Conservation (phyloP, 2,329 filamentous ascomycete genomes). For the Hypoxylon sp. region DNA sequence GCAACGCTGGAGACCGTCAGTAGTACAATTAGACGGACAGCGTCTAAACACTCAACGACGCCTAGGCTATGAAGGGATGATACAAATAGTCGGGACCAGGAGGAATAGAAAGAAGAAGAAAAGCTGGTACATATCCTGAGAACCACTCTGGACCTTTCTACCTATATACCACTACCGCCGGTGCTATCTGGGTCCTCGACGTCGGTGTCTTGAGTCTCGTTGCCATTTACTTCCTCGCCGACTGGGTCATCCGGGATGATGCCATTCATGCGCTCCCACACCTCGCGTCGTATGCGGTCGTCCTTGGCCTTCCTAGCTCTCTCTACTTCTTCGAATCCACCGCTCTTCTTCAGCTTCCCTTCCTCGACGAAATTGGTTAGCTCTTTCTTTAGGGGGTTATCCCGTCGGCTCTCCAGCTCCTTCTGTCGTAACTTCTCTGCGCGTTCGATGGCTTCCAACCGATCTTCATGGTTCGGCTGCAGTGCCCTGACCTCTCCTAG, state of each 20-base stretch:
- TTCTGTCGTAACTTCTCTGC: constrained; percentile 91
- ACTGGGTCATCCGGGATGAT: constrained; percentile 58
- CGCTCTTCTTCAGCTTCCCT: constrained; percentile 94
- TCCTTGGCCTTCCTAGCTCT: constrained; percentile 85
- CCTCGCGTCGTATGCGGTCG: constrained; percentile 84
- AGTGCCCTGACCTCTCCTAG: constrained; percentile 93
- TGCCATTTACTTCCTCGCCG: constrained; percentile 52
- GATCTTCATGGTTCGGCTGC: constrained; percentile 92
- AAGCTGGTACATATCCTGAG: constrained; percentile 18
- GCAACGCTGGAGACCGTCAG: constrained; percentile 20
- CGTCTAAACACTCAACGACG: constrained; percentile 6
- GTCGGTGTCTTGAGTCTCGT: constrained; percentile 10
- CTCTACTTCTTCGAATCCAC: constrained; percentile 94
- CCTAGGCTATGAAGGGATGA: constrained; percentile 24
- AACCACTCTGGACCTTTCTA: constrained; percentile 14
- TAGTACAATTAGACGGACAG: constrained; percentile 16
- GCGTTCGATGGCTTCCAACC: constrained; percentile 95
- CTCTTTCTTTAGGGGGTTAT: constrained; percentile 85
- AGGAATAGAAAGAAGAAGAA: neutral
- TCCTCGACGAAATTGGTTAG: constrained; percentile 87
- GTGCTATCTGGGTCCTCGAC: neutral
- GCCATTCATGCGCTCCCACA: constrained; percentile 75
- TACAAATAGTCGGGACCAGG: neutral
- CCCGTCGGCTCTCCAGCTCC: constrained; percentile 82
- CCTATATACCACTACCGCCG: constrained; percentile 27